These are phyloP conservation scores for Cymbidium sinense DNA, from an alignment of 106 monocot species.

Conservation along the genomic window DNA sequence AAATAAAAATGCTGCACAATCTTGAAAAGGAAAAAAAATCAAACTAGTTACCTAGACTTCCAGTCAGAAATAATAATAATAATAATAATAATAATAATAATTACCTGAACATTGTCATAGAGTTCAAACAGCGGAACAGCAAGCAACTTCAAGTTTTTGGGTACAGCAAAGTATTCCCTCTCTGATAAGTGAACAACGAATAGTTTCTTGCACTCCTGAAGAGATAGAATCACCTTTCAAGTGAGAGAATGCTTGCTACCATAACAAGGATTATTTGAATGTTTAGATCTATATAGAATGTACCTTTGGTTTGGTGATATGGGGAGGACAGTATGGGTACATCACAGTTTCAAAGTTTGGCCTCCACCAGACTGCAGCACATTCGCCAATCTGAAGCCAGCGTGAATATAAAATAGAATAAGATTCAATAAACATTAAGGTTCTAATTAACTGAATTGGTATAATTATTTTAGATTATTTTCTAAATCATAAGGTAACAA, in stretches of 20 bases:
- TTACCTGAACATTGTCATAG: constrained; percentile 68
- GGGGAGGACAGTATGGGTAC: constrained; percentile 75
- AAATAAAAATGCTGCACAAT: too few relatives aligned
- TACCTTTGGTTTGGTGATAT: constrained; percentile 69
- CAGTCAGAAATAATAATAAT: too few relatives aligned
- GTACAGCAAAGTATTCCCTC: constrained; percentile 68
- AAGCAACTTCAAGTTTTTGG: constrained; percentile 63
- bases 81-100: not conserved
- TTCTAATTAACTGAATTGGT: too few relatives aligned
- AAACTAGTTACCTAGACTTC: too few relatives aligned
- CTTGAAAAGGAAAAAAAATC: too few relatives aligned
- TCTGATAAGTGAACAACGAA: constrained; percentile 63
- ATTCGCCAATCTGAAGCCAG: constrained; percentile 52
- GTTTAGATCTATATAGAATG: not conserved
- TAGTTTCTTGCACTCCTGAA: constrained; percentile 65
- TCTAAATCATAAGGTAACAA: too few relatives aligned
- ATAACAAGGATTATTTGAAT: not conserved
- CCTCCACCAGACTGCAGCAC: constrained; percentile 74
- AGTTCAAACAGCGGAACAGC: constrained; percentile 72
- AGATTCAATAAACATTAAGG: too few relatives aligned
- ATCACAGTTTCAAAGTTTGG: constrained; percentile 73
- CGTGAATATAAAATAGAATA: not conserved
- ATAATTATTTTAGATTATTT: not conserved
- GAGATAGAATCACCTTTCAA: not conserved
- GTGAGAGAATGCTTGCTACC: not conserved